A percentile compares a stretch with the other conserved stretches of the same genome.
Conservation (phyloP, 352 stramenopile genomes). For the Stramenopiles sp. region DNA sequence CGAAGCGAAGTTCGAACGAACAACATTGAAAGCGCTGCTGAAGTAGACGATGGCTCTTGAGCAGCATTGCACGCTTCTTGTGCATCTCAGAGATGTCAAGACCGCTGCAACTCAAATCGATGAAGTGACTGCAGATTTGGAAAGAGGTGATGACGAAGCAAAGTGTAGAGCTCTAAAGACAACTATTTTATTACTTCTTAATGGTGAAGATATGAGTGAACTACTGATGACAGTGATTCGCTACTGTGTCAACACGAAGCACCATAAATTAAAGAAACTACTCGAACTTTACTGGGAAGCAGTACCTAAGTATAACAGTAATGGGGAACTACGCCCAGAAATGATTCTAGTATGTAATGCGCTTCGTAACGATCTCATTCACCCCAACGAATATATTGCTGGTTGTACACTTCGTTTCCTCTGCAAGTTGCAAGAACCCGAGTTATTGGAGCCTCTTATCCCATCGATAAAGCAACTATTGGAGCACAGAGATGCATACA, state of each 20-base stretch:
- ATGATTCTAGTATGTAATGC: constrained; percentile 94
- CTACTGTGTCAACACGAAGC: constrained; percentile 92
- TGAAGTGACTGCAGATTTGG: background rate
- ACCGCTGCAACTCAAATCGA: background rate
- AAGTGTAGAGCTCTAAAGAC: constrained; percentile 91
- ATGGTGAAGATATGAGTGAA: constrained; percentile 83
- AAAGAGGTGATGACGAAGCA: background rate
- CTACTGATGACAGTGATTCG: constrained; percentile 98
- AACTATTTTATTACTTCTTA: constrained; percentile 82
- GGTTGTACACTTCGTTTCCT: constrained; percentile 95
- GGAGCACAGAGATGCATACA: constrained; percentile 88
- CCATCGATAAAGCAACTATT: constrained; percentile 69
- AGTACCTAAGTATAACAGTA: constrained; percentile 19
- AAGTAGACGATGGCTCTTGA: constrained; percentile 3
- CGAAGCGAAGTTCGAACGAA: too few species aligned
- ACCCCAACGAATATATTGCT: constrained; percentile 97
- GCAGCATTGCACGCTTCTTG: background rate
- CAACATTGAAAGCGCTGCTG: background rate
- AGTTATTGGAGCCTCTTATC: constrained; percentile 56
- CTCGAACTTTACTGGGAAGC: constrained; percentile 72
- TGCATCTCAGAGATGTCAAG: background rate
- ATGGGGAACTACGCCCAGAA: constrained; percentile 79
- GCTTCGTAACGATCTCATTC: constrained; percentile 94
- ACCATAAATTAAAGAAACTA: constrained; percentile 97
- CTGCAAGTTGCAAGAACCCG: constrained; percentile 91